Base-by-base conservation (phyloP, 495 filamentous ascomycete genomes). In the Lindgomyces ingoldianus region DNA sequence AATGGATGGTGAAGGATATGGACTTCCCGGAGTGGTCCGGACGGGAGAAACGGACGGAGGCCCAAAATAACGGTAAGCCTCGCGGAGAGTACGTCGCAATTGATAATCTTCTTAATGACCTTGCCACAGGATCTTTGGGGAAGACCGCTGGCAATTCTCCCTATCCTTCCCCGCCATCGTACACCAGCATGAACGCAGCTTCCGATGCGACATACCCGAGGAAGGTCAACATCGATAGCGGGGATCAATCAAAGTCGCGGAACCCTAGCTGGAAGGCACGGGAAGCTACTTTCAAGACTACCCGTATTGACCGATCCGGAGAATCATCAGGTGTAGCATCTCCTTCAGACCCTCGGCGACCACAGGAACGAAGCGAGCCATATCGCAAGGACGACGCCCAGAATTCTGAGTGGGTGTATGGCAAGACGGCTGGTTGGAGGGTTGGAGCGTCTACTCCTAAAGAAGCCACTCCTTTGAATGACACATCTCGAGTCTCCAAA, bases 261-360 rank as follows among this genome's bases (percentile, higher is more conserved):
- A n/a, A n/a, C n/a, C n/a, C n/a, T n/a, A n/a, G n/a, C n/a, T n/a
- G n/a, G 4, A 58, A 24, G 24, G 21, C 11, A 16, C 48, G 21
- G 16, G 50, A 36, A 24, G 2, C 42, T 46, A 22, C 24, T 3
- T 29, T 25, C 24, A 11, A 18, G 12, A 12, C 33, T 14, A 14
- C 42, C 29, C 24, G 44, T 21, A 30, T 60, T 25, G 57, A 33
- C 19, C 25, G 19, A 10, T 19, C 48, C 1, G n/a, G 25, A 3
- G 26, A 33, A 11, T 52, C 39, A 0, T 24, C 59, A 1, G 59
- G 59, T 25, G 48, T 65, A 12, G 44, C 46, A 1, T 65, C 62
- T 18, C 62, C 62, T 52, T 65, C 62, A 21, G 62, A 65, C 47
- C 19, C 62, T 19, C 27, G 62, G 22, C 53, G 62, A 29, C 62